These are phyloP conservation scores for Colletotrichum filicis DNA, from an alignment of 2,329 filamentous ascomycete genomes.

Conservation along the genomic window DNA sequence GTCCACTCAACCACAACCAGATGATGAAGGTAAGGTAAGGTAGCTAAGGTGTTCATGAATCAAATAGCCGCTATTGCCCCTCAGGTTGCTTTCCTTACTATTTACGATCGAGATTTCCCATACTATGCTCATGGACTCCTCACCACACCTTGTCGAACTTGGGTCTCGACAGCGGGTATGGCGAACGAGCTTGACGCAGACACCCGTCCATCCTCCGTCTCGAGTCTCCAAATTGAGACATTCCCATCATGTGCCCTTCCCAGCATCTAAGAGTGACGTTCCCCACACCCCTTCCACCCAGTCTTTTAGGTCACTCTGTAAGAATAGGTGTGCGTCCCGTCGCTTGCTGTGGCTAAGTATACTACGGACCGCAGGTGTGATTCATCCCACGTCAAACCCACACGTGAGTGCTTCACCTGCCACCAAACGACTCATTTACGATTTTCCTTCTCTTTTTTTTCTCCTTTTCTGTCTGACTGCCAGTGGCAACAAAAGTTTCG, in stretches of 20 bases:
- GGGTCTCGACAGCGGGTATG: neutral
- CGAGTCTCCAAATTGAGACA: constrained; percentile 20
- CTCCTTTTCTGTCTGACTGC: neutral
- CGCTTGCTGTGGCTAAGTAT: neutral
- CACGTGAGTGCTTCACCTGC: constrained; percentile 24
- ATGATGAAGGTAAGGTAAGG: neutral
- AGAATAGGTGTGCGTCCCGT: neutral
- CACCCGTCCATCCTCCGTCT: constrained; percentile 6
- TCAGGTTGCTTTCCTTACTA: neutral
- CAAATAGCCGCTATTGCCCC: neutral
- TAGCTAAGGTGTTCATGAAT: neutral
- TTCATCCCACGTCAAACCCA: constrained; percentile 7
- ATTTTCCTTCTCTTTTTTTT: neutral
- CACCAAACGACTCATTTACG: neutral
- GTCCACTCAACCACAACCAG: neutral
- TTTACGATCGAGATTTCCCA: neutral
- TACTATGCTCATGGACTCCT: neutral
- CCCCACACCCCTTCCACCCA: neutral
- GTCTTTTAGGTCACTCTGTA: neutral
- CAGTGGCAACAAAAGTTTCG: neutral
- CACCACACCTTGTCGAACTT: neutral
- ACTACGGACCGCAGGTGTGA: neutral
- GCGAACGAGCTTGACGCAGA: constrained; percentile 15
- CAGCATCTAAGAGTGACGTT: neutral
- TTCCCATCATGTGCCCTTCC: constrained; percentile 13